These are phyloP conservation scores for Penstemon davidsonii DNA, from an alignment of 257 asterid genomes.

Conservation along the genomic window DNA sequence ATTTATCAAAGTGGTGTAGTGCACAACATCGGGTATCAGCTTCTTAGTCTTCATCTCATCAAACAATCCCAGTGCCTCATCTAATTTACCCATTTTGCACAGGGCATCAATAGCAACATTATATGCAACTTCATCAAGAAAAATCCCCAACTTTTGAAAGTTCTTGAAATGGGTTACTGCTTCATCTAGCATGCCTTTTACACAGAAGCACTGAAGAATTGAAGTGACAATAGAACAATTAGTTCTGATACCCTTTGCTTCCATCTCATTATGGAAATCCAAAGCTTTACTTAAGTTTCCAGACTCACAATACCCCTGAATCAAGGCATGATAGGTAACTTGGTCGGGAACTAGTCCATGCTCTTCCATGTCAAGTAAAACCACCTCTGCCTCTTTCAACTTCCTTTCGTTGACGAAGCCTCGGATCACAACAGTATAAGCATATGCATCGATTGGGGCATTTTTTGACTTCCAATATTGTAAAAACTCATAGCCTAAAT, in stretches of 20 bases:
- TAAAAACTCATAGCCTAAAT: slow-evolving; percentile 43
- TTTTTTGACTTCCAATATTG: slow-evolving; percentile 31
- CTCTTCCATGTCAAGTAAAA: slow-evolving; percentile 56
- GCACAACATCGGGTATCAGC: slow-evolving; percentile 54
- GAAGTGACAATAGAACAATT: slow-evolving; percentile 56
- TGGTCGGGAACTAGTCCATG: slow-evolving; percentile 49
- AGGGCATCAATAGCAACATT: slow-evolving; percentile 66
- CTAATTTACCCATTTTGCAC: slow-evolving; percentile 61
- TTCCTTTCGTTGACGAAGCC: slow-evolving; percentile 63
- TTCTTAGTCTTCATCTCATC: slow-evolving; percentile 70
- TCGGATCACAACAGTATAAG: slow-evolving; percentile 53
- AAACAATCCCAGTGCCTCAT: slow-evolving; percentile 56
- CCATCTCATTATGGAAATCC: slow-evolving; percentile 56
- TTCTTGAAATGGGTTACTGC: slow-evolving; percentile 49
- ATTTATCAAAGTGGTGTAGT: slow-evolving; percentile 76
- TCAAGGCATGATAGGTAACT: slow-evolving; percentile 45
- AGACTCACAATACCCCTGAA: slow-evolving; percentile 60
- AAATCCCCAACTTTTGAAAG: slow-evolving; percentile 49
- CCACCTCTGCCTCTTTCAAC: slow-evolving; percentile 50
- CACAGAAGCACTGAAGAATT: slow-evolving; percentile 76
- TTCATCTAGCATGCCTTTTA: slow-evolving; percentile 47
- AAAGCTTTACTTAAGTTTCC: slow-evolving; percentile 57
- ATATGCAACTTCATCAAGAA: slow-evolving; percentile 59
- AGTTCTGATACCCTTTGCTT: slow-evolving; percentile 51
- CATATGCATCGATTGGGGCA: slow-evolving; percentile 42